A percentile compares a stretch with the other conserved stretches of the same genome.
phyloP scores from a whole-genome alignment of 257 asterid genomes.

The Solanum virginianum region DNA sequence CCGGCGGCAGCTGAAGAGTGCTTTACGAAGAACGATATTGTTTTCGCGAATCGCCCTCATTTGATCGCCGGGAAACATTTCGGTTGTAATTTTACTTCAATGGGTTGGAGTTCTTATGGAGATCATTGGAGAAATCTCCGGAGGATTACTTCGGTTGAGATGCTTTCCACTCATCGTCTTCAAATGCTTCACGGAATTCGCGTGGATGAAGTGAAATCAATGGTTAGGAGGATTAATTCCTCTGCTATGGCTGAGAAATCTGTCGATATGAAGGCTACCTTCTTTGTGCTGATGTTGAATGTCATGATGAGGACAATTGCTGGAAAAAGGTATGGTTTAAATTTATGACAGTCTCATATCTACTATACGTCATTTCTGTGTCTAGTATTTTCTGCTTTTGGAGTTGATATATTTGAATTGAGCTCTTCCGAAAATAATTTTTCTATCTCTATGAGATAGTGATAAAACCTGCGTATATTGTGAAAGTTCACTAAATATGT shows the following conservation, averaged over 20 bases:
- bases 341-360: too few relatives aligned
- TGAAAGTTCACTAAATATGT: too few relatives aligned
- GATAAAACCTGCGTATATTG: too few relatives aligned
- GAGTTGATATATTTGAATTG: too few relatives aligned
- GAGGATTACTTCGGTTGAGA: conserved; percentile 32
- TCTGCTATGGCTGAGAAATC: not conserved
- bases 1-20: conserved; percentile 44
- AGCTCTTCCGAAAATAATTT: too few relatives aligned
- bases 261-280: conserved; percentile 30
- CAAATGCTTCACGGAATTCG: conserved; percentile 45
- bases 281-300: conserved; percentile 22
- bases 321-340: conserved; percentile 11
- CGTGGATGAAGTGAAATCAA: conserved; percentile 31
- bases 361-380: too few relatives aligned
- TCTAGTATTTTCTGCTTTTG: too few relatives aligned
- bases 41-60: conserved; percentile 49
- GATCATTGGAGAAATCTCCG: conserved; percentile 41
- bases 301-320: conserved; percentile 30
- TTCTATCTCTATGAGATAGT: too few relatives aligned
- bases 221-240: conserved; percentile 15
- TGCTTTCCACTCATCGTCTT: conserved; percentile 41
- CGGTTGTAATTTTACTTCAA: conserved; percentile 33
- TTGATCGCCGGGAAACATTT: conserved; percentile 34
- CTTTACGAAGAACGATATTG: conserved; percentile 32
- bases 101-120: conserved; percentile 48